These are phyloP conservation scores for Penicillium taxi DNA, from an alignment of 495 filamentous ascomycete genomes.

Conservation along the genomic window DNA sequence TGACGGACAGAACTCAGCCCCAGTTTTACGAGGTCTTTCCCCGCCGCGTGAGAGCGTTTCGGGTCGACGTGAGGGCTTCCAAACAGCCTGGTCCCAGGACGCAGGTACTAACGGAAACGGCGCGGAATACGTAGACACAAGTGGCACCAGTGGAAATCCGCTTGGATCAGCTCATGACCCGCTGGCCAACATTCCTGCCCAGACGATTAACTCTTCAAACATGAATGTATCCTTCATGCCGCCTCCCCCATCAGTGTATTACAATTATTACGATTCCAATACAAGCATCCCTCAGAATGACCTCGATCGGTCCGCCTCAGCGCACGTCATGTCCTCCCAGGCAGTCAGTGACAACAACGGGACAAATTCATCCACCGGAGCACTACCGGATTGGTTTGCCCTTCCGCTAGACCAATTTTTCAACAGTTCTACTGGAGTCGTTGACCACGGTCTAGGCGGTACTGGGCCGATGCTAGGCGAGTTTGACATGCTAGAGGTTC, in stretches of 20 bases:
- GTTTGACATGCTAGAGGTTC: slow-evolving; percentile 42
- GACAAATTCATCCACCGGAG: slow-evolving; percentile 21
- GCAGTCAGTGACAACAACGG: slow-evolving; percentile 23
- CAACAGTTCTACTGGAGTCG: slow-evolving; percentile 39
- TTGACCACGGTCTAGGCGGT: slow-evolving; percentile 43
- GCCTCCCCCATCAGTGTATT: slow-evolving; percentile 39
- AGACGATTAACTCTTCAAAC: slow-evolving; percentile 43
- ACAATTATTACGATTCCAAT: slow-evolving; percentile 41
- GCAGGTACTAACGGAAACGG: slow-evolving; percentile 17
- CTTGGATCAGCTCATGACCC: slow-evolving; percentile 35
- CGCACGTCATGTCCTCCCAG: slow-evolving; percentile 25
- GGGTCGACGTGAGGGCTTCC: slow-evolving; percentile 26
- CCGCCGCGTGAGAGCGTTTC: slow-evolving; percentile 28
- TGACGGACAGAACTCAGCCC: slow-evolving; percentile 33
- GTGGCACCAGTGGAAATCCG: slow-evolving; percentile 15
- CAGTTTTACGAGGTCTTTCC: slow-evolving; percentile 29
- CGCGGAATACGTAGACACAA: slow-evolving; percentile 28
- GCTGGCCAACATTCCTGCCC: slow-evolving; percentile 38
- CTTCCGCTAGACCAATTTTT: slow-evolving; percentile 46
- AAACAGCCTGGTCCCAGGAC: slow-evolving; percentile 29
- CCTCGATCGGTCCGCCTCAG: slow-evolving; percentile 21
- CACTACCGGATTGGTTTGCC: slow-evolving; percentile 39
- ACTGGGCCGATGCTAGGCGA: slow-evolving; percentile 43
- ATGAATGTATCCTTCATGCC: slow-evolving; percentile 45
- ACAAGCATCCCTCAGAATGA: slow-evolving; percentile 25